Evolutionary conservation across 805 yeast species (phyloP).

Genomic region (Candida chilensis): DNA sequence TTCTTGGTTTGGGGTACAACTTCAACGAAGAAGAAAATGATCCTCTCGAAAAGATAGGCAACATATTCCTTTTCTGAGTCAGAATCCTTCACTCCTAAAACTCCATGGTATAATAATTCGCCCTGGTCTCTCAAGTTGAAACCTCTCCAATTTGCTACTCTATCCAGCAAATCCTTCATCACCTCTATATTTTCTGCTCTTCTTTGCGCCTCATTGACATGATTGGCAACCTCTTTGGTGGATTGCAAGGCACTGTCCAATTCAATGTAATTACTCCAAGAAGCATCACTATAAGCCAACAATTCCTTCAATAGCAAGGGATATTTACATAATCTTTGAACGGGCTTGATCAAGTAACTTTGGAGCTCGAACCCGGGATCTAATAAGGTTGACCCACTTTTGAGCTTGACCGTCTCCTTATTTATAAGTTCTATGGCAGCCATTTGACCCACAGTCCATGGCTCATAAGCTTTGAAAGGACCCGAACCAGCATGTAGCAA

Average conservation of each 20-base stretch:
- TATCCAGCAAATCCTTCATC: conserved; percentile 56
- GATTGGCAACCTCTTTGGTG: conserved; percentile 75
- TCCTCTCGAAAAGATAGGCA: conserved; percentile 76
- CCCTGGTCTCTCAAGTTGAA: conserved; percentile 76
- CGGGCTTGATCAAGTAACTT: conserved; percentile 84
- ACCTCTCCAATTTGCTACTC: conserved; percentile 91
- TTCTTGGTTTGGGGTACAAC: conserved; percentile 21
- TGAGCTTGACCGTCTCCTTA: conserved; percentile 49
- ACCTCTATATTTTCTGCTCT: conserved; percentile 76
- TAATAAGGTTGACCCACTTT: conserved; percentile 46
- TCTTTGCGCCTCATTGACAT: conserved; percentile 91
- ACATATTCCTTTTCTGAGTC: conserved; percentile 80
- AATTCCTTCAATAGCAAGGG: conserved; percentile 77
- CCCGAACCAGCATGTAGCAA: conserved; percentile 74
- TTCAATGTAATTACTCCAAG: conserved; percentile 53
- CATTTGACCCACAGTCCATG: conserved; percentile 88
- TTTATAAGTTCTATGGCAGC: conserved; percentile 77
- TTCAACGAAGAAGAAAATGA: conserved; percentile 39
- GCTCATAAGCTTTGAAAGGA: conserved; percentile 83
- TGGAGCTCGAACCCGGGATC: conserved; percentile 87
- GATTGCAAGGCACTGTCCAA: conserved; percentile 61
- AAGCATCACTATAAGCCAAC: conserved; percentile 48
- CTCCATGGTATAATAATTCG: conserved; percentile 68
- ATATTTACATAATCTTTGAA: conserved; percentile 93
- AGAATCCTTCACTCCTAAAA: conserved; percentile 58